phyloP scores from a whole-genome alignment of 345 rosid genomes.

The Clarkia xantiana region DNA sequence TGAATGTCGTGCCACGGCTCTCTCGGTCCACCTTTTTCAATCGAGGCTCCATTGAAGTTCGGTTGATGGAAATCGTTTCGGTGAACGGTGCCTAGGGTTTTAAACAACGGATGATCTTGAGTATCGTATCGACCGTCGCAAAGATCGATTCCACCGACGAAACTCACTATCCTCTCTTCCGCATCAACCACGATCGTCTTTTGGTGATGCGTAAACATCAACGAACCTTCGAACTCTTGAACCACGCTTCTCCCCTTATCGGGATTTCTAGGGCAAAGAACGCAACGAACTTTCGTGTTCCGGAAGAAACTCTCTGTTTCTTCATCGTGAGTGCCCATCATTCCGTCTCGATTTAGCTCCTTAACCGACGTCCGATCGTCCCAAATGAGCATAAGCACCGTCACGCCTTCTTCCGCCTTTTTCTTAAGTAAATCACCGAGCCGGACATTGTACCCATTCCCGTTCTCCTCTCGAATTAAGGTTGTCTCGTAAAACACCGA shows the following conservation, averaged over 20 bases:
- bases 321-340: conserved; percentile 10
- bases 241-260: conserved; percentile 5
- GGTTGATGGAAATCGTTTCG: conserved; percentile 74
- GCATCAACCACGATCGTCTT: conserved; percentile 12
- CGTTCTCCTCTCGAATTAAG: conserved; percentile 2
- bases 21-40: conserved; percentile 73
- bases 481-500: conserved; percentile 6
- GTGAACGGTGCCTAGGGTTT: conserved; percentile 38
- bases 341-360: conserved; percentile 4
- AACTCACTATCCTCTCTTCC: conserved; percentile 41
- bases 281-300: conserved; percentile 5
- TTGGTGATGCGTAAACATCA: conserved; percentile 17
- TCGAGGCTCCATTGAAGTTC: conserved; percentile 40
- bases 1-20: conserved; percentile 98
- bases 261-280: conserved; percentile 7
- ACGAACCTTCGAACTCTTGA: conserved; percentile 5
- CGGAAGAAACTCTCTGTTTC: conserved; percentile 5
- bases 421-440: conserved; percentile 10
- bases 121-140: conserved; percentile 81
- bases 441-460: conserved; percentile 1
- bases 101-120: conserved; percentile 52
- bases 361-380: conserved; percentile 8
- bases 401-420: conserved; percentile 6
- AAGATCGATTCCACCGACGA: conserved; percentile 83
- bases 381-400: conserved; percentile 8